These are phyloP conservation scores for Pittosporum tobira DNA, from an alignment of 129 eudicot genomes.

Conservation along the genomic window DNA sequence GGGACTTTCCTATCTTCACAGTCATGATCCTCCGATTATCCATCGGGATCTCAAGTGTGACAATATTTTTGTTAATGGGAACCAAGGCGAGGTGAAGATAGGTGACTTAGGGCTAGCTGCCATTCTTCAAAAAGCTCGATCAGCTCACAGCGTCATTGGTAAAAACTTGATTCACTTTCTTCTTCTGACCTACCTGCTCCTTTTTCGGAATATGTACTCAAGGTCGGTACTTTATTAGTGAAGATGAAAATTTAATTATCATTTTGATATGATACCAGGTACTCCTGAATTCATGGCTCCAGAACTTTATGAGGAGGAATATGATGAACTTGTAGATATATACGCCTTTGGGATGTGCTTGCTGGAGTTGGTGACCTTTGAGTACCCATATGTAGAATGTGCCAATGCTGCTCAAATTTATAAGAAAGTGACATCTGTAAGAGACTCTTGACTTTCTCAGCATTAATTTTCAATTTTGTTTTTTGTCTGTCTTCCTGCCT, in stretches of 20 bases:
- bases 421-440: slow-evolving; percentile 92
- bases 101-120: slow-evolving; percentile 97
- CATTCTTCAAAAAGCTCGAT: slow-evolving; percentile 66
- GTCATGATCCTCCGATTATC: slow-evolving; percentile 95
- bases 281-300: slow-evolving; percentile 99
- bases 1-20: slow-evolving; percentile 89
- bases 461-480: not conserved
- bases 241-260: slow-evolving; percentile 1
- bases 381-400: slow-evolving; percentile 92
- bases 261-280: slow-evolving; percentile 38
- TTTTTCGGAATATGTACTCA: slow-evolving; percentile 2
- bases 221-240: not conserved
- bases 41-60: slow-evolving; percentile 98
- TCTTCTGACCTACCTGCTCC: not conserved
- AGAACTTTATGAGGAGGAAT: slow-evolving; percentile 95
- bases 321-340: slow-evolving; percentile 90
- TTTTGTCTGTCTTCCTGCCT: slow-evolving; percentile 3
- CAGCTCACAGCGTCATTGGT: slow-evolving; percentile 98
- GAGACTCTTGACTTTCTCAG: slow-evolving; percentile 14
- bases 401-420: slow-evolving; percentile 95
- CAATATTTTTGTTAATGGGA: slow-evolving; percentile 94
- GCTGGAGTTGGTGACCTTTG: slow-evolving; percentile 91
- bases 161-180: slow-evolving; percentile 14
- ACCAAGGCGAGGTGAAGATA: slow-evolving; percentile 95
- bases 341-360: slow-evolving; percentile 99